These are phyloP conservation scores for Cucumis variabilis DNA, from an alignment of 331 rosid species.

Conservation along the genomic window DNA sequence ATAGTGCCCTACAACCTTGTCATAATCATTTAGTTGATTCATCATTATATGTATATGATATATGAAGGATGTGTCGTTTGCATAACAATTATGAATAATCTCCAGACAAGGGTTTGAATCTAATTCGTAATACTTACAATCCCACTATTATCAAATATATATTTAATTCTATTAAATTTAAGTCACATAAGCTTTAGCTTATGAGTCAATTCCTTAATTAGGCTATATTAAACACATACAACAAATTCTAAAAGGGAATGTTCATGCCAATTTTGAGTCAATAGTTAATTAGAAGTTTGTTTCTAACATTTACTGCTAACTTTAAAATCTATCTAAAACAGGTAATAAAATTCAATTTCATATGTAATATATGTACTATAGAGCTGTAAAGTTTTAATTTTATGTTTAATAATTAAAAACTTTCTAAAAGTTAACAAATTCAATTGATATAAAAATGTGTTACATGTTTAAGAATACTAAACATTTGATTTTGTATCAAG, in stretches of 20 bases:
- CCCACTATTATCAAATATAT: not conserved
- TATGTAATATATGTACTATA: too few relatives aligned
- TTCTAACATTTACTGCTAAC: not conserved
- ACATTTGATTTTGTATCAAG: too few relatives aligned
- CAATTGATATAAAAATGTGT: too few relatives aligned
- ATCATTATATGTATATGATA: not conserved
- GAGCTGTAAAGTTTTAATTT: too few relatives aligned
- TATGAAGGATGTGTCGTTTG: not conserved
- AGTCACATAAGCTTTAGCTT: not conserved
- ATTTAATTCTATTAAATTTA: too few relatives aligned
- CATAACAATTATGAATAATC: not conserved
- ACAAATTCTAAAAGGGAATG: not conserved
- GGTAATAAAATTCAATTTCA: not conserved
- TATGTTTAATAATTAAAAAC: too few relatives aligned
- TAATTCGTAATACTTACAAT: not conserved
- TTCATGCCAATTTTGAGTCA: not conserved
- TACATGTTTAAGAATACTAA: too few relatives aligned
- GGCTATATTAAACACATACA: not conserved
- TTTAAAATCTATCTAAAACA: not conserved
- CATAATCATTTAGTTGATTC: not conserved
- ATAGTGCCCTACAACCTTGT: not conserved
- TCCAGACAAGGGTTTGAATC: not conserved
- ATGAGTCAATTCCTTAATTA: not conserved
- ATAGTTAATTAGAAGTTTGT: too few relatives aligned
- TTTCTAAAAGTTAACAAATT: too few relatives aligned